Evolutionary conservation across 2,329 filamentous ascomycete species (phyloP).

Genomic region (Fusarium nisikadoi): DNA sequence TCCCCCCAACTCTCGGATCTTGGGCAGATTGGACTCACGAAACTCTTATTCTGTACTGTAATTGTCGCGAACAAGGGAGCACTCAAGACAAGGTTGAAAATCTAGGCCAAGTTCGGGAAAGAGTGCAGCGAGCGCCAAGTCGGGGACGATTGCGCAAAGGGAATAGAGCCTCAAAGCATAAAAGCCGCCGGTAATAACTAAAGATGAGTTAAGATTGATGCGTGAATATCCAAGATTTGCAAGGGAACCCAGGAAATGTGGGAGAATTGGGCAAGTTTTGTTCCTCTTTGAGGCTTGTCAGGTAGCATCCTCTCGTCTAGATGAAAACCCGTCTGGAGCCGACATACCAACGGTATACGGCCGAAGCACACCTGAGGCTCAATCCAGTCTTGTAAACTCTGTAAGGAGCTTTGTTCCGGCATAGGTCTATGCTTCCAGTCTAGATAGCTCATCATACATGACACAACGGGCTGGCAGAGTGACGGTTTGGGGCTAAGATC

Average conservation of each 20-base stretch:
- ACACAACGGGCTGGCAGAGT: conserved; percentile 20
- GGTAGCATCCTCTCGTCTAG: conserved; percentile 4
- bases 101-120: conserved; percentile 30
- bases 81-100: conserved; percentile 30
- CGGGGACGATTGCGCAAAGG: conserved; percentile 36
- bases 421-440: conserved; percentile 28
- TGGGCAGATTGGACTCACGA: conserved; percentile 13
- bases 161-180: conserved; percentile 35
- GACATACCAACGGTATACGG: conserved; percentile 7
- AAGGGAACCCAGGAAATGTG: conserved; percentile 11
- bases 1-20: conserved; percentile 16
- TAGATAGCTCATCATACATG: conserved; percentile 33
- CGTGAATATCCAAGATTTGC: conserved; percentile 28
- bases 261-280: conserved; percentile 27
- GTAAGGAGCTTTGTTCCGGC: conserved; percentile 21
- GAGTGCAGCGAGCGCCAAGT: conserved; percentile 36
- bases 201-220: conserved; percentile 30
- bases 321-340: background rate
- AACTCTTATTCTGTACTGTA: conserved; percentile 13
- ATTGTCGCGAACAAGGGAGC: conserved; percentile 5
- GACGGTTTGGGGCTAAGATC: conserved; percentile 39
- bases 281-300: conserved; percentile 13
- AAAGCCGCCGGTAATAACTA: conserved; percentile 24
- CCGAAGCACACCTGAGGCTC: conserved; percentile 28
- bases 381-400: conserved; percentile 24